These are phyloP conservation scores for Trichoderma sp. DNA, from an alignment of 2,329 filamentous ascomycete species.

Conservation along the genomic window DNA sequence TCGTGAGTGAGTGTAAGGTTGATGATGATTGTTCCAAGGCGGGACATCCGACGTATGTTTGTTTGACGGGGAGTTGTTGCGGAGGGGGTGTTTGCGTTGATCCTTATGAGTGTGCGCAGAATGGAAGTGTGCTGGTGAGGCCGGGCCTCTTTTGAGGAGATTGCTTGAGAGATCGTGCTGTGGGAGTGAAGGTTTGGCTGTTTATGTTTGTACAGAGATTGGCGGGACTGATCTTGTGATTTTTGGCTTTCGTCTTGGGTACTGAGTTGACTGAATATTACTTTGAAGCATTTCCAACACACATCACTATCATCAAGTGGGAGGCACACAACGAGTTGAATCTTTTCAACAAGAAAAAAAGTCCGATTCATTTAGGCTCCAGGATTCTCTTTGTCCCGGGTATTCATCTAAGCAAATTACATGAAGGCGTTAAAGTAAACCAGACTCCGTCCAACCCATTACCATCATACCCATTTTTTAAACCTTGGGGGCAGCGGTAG, in stretches of 20 bases:
- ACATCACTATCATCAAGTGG: not conserved
- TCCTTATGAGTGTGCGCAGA: slow-evolving; percentile 40
- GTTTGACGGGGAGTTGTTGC: slow-evolving; percentile 40
- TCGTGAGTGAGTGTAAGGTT: slow-evolving; percentile 29
- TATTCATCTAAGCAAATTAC: slow-evolving; percentile 41
- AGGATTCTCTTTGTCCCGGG: slow-evolving; percentile 34
- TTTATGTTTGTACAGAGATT: not conserved
- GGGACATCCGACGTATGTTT: slow-evolving; percentile 32
- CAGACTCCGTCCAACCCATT: slow-evolving; percentile 39
- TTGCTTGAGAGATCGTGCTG: not conserved
- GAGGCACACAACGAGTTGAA: not conserved
- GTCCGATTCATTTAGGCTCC: slow-evolving; percentile 30
- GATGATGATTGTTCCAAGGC: slow-evolving; percentile 33
- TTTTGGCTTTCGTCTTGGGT: not conserved
- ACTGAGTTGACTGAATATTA: not conserved
- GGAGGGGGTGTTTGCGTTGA: slow-evolving; percentile 40
- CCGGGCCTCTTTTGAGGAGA: slow-evolving; percentile 18
- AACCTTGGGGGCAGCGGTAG: slow-evolving; percentile 54
- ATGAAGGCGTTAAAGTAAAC: slow-evolving; percentile 42
- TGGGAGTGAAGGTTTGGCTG: not conserved
- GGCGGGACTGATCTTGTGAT: not conserved
- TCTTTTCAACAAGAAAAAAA: slow-evolving; percentile 25
- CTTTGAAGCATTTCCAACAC: not conserved
- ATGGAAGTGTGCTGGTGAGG: slow-evolving; percentile 34
- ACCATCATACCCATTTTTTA: slow-evolving; percentile 34